Evolutionary conservation across 495 filamentous ascomycete species (phyloP), one percentile per base, ranked within the genome.

Genomic region (Penicillium simplicissimum): DNA sequence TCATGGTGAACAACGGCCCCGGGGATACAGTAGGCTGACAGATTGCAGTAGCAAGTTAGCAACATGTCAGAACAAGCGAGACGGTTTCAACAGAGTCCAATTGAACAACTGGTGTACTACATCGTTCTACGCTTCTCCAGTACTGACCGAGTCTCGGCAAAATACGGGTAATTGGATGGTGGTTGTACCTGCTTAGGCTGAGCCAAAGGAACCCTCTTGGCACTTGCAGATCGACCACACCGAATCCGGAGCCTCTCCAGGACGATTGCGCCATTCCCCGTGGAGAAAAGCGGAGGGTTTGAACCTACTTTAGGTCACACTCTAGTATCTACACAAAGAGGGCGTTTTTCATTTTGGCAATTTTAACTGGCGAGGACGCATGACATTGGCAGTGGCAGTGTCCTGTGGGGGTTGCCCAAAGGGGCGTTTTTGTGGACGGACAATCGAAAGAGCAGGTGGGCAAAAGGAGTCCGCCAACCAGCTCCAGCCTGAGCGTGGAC

Each of bases 221-320:
- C 28, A 31, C 60, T 60, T 66, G 57, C 60, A 60, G 64, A 63
- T 57, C 35, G 55, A 31, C 25, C 42, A 47, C 57, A 58, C 58
- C 61, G 58, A 67, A 58, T 64, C 65, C 65, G 65, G 61, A 59
- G 58, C 14, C 59, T 64, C 61, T 64, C 58, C 61, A 63, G 56
- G 48, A 23, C 3, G 58, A 64, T 64, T 45, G 52, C 55, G 55
- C 58, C 61, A 67, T 67, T 61, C 61, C 65, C 61, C 61, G 52
- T 59, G 61, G 48, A 57, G 52, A 45, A 51, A 31, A 45, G 40
- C 8, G 42, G 17, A 45, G 42, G 42, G 42, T 45, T 45, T 45
- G 11, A 45, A 45, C 42, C 42, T 45, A 23, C 42, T 45, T 45
- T 23, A 45, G 17, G 42, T 45, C 19, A 45, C 42, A 23, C 40